phyloP scores from a whole-genome alignment of 805 yeast species.

The Ogataea henricii region DNA sequence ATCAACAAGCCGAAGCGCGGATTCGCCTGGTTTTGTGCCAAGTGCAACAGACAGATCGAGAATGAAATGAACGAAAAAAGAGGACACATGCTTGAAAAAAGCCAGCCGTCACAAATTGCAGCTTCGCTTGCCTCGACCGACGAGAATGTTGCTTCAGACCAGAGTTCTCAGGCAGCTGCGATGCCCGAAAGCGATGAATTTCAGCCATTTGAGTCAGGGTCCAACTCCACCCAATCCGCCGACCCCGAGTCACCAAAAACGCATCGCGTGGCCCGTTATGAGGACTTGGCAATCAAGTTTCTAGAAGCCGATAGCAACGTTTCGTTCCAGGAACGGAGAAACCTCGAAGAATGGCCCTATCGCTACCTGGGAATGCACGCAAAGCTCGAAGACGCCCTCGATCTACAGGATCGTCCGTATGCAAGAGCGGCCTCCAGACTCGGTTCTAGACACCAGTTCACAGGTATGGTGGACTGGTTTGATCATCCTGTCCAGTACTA shows the following conservation, averaged over 20 bases:
- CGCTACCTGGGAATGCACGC: slow-evolving; percentile 78
- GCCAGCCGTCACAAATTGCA: slow-evolving; percentile 29
- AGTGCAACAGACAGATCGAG: slow-evolving; percentile 65
- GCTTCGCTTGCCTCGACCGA: slow-evolving; percentile 14
- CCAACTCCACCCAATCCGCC: slow-evolving; percentile 6
- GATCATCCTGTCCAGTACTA: slow-evolving; percentile 68
- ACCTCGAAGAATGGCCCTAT: slow-evolving; percentile 77
- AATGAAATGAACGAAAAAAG: slow-evolving; percentile 39
- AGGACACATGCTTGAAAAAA: slow-evolving; percentile 36
- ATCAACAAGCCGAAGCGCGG: slow-evolving; percentile 80
- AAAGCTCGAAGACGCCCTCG: slow-evolving; percentile 73
- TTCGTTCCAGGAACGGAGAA: slow-evolving; percentile 49
- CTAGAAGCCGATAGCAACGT: slow-evolving; percentile 45
- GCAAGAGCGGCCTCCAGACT: slow-evolving; percentile 79
- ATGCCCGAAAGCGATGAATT: background rate
- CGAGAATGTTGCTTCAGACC: background rate
- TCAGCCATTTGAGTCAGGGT: slow-evolving; percentile 6
- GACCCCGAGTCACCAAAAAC: slow-evolving; percentile 5
- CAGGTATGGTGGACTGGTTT: slow-evolving; percentile 64
- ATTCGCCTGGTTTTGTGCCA: slow-evolving; percentile 87
- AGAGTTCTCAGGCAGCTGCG: background rate
- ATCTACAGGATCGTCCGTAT: slow-evolving; percentile 73
- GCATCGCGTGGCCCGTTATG: slow-evolving; percentile 50
- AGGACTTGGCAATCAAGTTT: slow-evolving; percentile 56
- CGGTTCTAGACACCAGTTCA: slow-evolving; percentile 73